Evolutionary conservation across 2,329 filamentous ascomycete species (phyloP).

Genomic region (Malbranchea cinnamomea): DNA sequence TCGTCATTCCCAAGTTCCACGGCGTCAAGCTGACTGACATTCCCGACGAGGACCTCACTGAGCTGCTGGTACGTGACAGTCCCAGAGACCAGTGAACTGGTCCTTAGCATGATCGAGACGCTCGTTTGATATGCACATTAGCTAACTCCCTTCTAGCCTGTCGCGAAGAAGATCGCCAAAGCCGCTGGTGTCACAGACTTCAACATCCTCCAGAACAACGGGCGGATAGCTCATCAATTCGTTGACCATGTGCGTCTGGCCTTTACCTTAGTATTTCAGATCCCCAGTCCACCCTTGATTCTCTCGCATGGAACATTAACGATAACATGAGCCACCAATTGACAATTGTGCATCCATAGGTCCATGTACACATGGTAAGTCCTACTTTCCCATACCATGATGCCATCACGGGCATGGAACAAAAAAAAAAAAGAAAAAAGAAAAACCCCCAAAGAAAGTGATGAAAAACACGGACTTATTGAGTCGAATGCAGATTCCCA

Average conservation of each 20-base stretch:
- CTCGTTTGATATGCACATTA: constrained; percentile 7
- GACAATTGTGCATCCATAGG: constrained; percentile 31
- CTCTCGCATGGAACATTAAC: constrained; percentile 5
- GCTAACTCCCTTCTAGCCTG: constrained; percentile 35
- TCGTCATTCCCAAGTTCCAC: constrained; percentile 92
- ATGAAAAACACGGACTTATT: too few species aligned
- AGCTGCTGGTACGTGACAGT: constrained; percentile 57
- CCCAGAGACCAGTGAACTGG: too few species aligned
- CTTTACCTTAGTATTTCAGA: constrained; percentile 5
- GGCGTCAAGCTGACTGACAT: constrained; percentile 85
- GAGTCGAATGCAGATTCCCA: constrained; percentile 55
- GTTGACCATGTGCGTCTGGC: constrained; percentile 74
- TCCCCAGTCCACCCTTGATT: constrained; percentile 1
- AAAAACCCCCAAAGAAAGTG: constrained; percentile 2
- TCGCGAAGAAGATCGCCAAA: constrained; percentile 72
- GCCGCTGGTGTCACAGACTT: constrained; percentile 67
- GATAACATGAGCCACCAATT: too few species aligned
- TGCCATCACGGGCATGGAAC: neutral
- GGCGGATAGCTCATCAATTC: constrained; percentile 74
- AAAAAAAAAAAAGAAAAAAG: constrained; percentile 5
- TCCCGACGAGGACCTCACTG: constrained; percentile 69
- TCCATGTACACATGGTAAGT: constrained; percentile 84
- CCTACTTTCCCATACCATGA: neutral
- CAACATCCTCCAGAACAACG: constrained; percentile 96
- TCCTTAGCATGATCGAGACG: too few species aligned